Base-by-base conservation (phyloP, 1,139 yeast species). In the Taphrina sp. region DNA sequence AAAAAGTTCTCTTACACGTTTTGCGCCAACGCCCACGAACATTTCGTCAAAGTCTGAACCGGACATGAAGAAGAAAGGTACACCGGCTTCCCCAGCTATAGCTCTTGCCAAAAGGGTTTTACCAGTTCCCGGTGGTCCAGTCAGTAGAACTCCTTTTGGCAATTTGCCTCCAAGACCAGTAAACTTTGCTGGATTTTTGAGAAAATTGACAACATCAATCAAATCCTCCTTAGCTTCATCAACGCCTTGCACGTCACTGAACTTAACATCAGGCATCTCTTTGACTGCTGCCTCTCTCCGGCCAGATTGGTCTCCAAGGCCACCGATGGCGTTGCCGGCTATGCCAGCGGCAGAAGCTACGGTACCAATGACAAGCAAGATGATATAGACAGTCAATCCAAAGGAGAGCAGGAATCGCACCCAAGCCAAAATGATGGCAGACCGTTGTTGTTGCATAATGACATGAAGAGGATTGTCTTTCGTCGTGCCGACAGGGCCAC, bases 61-160 rank as follows among this genome's bases (percentile, higher is more conserved):
- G 3, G 95, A 85, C 97, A 92, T 90, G 71, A 90, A 92, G 71
- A 92, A 92, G 68, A 94, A 94, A 26, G 97, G 98, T 28, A 92
- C 98, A 47, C 96, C 98, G 1, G 99, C 98, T 71, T 94, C 98
- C 60, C 98, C 98, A 8, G 99, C 99, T 36, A 96, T 95, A 17
- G 99, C 98, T 64, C 98, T 80, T 0, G 98, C 98, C 61, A 94
- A 78, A 61, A 94, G 75, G 0, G 99, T 94, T 70, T 94, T 94
- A 79, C 99, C 99, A 4, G 99, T 94, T 72, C 99, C 99, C 36
- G 99, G 99, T 36, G 99, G 99, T 44, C 99, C 99, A 5, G 98
- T 92, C 61, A 94, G 76, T 58, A 94, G 74, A 3, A 94, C 95
- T 75, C 99, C 99, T 70, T 90, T 92, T 58, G 98, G 98, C 64